Base-by-base conservation (phyloP, 305 asterid species). In the Caryopteris hybrid region DNA sequence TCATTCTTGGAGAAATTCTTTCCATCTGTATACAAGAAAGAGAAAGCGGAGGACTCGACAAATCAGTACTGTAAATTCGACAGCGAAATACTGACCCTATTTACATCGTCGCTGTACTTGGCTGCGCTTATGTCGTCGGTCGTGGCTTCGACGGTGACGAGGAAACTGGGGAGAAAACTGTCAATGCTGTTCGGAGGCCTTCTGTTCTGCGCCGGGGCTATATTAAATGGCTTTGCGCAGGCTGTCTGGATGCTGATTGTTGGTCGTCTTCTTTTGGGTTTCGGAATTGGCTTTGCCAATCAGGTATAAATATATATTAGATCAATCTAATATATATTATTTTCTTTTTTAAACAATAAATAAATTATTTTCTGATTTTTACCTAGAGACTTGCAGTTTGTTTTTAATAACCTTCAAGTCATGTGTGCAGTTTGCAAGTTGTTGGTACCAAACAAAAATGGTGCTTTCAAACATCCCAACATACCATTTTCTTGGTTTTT, bases 231-330 rank as follows among this genome's bases (percentile, higher is more conserved):
- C 5, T 75, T 80, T 7, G 91, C 95, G 1, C 70, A 59, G 0
- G 64, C 31, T 9, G 85, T 87, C 14, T 74, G 81, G 82, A 88
- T 88, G 95, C 66, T 88, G 4, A 85, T 85, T 17, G 59, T 80
- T 29, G 95, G 95, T 8, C 91, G 95, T 16, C 60, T 88, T 53
- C 69, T 88, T 16, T 84, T 88, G 8, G 95, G 86, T 63, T 79
- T 74, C 5, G 94, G 94, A 11, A 78, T 87, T 6, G 94, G 94
- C n/a, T 87, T 87, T 9, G 88, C 94, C 21, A 83, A 87, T 82
- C 98, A 92, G 96, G 98, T 92, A 45, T 36, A 2, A n/a, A n/a
- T n/a, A n/a, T n/a, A n/a, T n/a, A n/a, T n/a, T n/a, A n/a, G n/a
- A n/a, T n/a, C n/a, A n/a, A n/a, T n/a, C n/a, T n/a, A n/a, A n/a